Conservation (phyloP, 116 monocot species). For the Papilionanthe hybrid region DNA sequence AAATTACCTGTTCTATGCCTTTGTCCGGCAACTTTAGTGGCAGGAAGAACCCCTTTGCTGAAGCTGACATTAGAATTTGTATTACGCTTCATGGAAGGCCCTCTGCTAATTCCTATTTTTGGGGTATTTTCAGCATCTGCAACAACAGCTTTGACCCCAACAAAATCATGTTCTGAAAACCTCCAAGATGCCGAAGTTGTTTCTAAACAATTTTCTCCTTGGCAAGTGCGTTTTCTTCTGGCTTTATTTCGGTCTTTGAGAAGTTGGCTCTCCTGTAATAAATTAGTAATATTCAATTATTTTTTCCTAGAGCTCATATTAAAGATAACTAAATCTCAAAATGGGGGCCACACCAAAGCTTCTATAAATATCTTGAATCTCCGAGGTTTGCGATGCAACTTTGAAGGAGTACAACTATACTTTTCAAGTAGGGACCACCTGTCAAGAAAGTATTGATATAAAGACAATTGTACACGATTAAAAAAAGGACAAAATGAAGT, state of each 20-base stretch:
- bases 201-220: constrained; percentile 49
- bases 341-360: constrained; percentile 58
- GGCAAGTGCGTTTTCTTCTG: constrained; percentile 61
- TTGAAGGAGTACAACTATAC: constrained; percentile 90
- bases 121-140: constrained; percentile 38
- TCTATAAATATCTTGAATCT: constrained; percentile 93
- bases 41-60: constrained; percentile 34
- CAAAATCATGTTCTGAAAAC: constrained; percentile 46
- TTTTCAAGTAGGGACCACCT: constrained; percentile 99
- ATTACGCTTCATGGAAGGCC: constrained; percentile 37
- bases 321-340: not conserved
- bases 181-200: constrained; percentile 33
- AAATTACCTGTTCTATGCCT: constrained; percentile 63
- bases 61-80: constrained; percentile 30
- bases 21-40: constrained; percentile 44
- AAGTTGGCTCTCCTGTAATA: constrained; percentile 78
- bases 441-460: constrained; percentile 7
- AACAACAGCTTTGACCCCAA: constrained; percentile 35
- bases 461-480: not conserved
- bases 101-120: constrained; percentile 43
- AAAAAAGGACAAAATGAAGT: not conserved
- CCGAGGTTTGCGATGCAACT: constrained; percentile 88
- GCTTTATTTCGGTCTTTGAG: constrained; percentile 82
- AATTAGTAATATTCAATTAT: not conserved
- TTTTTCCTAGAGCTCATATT: not conserved